Percentiles rank a stretch among this genome's conserved stretches.
Conservation (phyloP, 225 moss, liverwort and hornwort genomes). For the Lunularia cruciata region DNA sequence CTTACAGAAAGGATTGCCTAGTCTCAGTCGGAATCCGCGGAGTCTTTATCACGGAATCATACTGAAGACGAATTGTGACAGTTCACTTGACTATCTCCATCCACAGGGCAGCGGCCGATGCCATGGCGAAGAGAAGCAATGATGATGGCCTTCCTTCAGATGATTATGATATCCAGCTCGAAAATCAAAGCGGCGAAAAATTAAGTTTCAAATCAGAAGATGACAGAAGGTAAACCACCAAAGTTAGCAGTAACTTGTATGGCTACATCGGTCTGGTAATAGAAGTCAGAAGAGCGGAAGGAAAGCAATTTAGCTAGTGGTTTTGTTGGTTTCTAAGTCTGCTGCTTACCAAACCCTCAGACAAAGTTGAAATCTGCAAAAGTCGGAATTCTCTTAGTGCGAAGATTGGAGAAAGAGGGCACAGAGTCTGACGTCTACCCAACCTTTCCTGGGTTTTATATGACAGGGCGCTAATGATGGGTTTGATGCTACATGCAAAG, state of each 20-base stretch:
- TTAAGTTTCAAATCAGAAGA: constrained; percentile 70
- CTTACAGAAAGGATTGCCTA: too few relatives aligned
- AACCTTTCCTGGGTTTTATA: neutral
- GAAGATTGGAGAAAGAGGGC: too few relatives aligned
- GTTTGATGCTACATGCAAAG: constrained; percentile 92
- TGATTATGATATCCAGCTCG: constrained; percentile 73
- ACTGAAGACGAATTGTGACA: neutral
- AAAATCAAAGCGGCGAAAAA: constrained; percentile 82
- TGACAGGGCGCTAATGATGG: constrained; percentile 80
- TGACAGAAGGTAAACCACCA: constrained; percentile 56
- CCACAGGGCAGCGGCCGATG: constrained; percentile 82
- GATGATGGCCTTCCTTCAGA: constrained; percentile 55
- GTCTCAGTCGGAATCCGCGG: too few relatives aligned
- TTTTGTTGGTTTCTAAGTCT: too few relatives aligned
- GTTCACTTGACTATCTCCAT: neutral
- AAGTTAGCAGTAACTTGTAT: neutral
- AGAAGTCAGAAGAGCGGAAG: too few relatives aligned
- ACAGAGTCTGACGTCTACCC: too few relatives aligned
- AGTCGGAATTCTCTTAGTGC: too few relatives aligned
- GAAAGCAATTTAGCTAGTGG: too few relatives aligned
- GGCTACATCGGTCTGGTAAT: too few relatives aligned
- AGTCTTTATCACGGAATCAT: too few relatives aligned
- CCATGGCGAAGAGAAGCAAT: constrained; percentile 93
- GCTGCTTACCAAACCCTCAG: too few relatives aligned
- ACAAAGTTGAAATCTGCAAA: too few relatives aligned